These are phyloP conservation scores for Talaromyces sp. DNA, from an alignment of 2,329 filamentous ascomycete species.

Conservation along the genomic window DNA sequence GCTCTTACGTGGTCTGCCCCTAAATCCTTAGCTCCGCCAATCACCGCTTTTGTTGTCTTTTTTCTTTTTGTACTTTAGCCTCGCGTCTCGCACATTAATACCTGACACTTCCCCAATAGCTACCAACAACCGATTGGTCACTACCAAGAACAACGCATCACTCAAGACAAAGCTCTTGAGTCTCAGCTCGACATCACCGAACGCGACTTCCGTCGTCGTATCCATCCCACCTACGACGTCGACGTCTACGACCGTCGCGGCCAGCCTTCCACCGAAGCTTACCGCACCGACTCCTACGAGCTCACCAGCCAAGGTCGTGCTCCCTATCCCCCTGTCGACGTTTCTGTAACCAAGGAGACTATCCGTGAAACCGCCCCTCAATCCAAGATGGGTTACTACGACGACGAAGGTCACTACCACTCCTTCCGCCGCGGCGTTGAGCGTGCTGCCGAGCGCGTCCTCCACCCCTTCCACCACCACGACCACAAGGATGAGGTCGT, in stretches of 20 bases:
- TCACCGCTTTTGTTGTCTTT: conserved; percentile 17
- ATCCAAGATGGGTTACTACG: conserved; percentile 73
- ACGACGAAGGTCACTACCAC: conserved; percentile 72
- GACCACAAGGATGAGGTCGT: conserved; percentile 40
- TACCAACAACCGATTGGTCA: conserved; percentile 53
- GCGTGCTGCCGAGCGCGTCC: conserved; percentile 60
- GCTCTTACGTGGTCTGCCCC: conserved; percentile 12
- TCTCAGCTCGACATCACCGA: conserved; percentile 50
- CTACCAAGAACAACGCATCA: conserved; percentile 27
- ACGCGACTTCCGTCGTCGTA: conserved; percentile 62
- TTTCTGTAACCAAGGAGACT: conserved; percentile 47
- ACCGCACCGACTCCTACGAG: conserved; percentile 20
- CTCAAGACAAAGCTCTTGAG: conserved; percentile 39
- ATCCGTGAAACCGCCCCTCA: conserved; percentile 50
- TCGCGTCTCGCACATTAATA: conserved; percentile 14
- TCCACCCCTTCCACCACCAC: conserved; percentile 57
- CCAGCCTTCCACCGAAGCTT: conserved; percentile 20
- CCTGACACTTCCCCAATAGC: conserved; percentile 35
- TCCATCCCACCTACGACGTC: conserved; percentile 49
- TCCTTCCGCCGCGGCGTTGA: conserved; percentile 67
- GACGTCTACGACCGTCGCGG: conserved; percentile 38
- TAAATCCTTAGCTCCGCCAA: conserved; percentile 11
- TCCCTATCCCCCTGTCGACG: conserved; percentile 30
- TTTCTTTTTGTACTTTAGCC: conserved; percentile 13
- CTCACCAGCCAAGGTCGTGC: conserved; percentile 41